Evolutionary conservation across 2,329 filamentous ascomycete genomes (phyloP).

Genomic region (Aspergillus calidoustus): DNA sequence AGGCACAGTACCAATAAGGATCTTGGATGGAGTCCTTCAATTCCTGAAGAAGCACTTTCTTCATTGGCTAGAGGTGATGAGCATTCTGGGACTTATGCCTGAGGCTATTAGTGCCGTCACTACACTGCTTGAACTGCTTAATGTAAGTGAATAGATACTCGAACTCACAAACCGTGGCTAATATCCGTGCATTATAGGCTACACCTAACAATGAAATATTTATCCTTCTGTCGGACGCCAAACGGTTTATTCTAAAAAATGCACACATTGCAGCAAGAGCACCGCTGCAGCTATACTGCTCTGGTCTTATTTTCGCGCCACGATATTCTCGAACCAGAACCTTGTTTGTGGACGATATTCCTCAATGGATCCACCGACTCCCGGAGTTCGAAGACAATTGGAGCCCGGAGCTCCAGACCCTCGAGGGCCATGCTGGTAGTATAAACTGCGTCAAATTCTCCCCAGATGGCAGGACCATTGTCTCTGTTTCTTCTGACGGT

Average conservation of each 20-base stretch:
- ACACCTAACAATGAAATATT: neutral
- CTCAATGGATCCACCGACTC: too few species aligned
- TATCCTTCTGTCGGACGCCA: slow-evolving; percentile 7
- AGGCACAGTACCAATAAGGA: neutral
- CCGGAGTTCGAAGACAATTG: too few species aligned
- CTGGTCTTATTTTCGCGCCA: slow-evolving; percentile 14
- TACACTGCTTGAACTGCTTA: neutral
- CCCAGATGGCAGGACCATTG: neutral
- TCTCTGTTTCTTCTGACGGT: neutral
- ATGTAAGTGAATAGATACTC: neutral
- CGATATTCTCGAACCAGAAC: neutral
- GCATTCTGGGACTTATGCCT: neutral
- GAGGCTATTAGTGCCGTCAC: slow-evolving; percentile 4
- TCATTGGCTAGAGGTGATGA: neutral
- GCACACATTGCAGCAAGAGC: slow-evolving; percentile 7
- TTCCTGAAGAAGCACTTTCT: slow-evolving; percentile 6
- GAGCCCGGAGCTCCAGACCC: too few species aligned
- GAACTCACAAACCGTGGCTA: neutral
- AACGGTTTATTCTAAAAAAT: slow-evolving; percentile 12
- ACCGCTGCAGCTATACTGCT: slow-evolving; percentile 15
- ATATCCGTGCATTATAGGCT: slow-evolving; percentile 1
- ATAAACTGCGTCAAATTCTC: neutral
- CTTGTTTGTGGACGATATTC: too few species aligned
- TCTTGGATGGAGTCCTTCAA: neutral
- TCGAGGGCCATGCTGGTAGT: neutral